Evolutionary conservation across 2,329 filamentous ascomycete genomes (phyloP).

Genomic region (Colletotrichum navitas): DNA sequence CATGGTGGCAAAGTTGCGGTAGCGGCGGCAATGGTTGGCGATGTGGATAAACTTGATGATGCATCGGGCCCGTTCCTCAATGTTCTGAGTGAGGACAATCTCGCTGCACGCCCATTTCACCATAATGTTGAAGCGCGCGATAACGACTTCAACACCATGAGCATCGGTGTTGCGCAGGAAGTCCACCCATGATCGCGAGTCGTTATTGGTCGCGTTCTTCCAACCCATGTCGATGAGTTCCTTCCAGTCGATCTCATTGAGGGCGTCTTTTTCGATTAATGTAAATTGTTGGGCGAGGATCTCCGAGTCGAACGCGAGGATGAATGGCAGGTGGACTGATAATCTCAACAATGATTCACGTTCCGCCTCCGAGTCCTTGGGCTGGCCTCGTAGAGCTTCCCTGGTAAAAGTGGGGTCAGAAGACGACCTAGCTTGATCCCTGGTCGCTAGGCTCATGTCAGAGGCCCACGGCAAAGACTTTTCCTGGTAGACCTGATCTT

Average conservation of each 20-base stretch:
- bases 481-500: slow-evolving; percentile 57
- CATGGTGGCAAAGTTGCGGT: slow-evolving; percentile 87
- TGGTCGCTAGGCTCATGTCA: slow-evolving; percentile 60
- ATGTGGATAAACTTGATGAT: slow-evolving; percentile 88
- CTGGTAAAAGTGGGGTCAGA: slow-evolving; percentile 51
- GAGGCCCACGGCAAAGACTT: slow-evolving; percentile 65
- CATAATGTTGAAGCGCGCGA: slow-evolving; percentile 88
- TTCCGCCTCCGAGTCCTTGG: slow-evolving; percentile 47
- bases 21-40: slow-evolving; percentile 78
- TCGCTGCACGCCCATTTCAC: slow-evolving; percentile 90
- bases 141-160: slow-evolving; percentile 83
- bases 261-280: slow-evolving; percentile 85
- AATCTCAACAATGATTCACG: slow-evolving; percentile 53
- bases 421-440: slow-evolving; percentile 51
- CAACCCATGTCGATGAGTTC: slow-evolving; percentile 87
- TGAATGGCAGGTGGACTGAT: slow-evolving; percentile 79
- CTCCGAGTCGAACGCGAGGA: slow-evolving; percentile 84
- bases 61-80: slow-evolving; percentile 80
- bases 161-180: slow-evolving; percentile 80
- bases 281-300: slow-evolving; percentile 86
- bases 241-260: slow-evolving; percentile 90
- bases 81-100: slow-evolving; percentile 77
- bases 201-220: slow-evolving; percentile 75
- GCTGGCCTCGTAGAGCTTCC: slow-evolving; percentile 54
- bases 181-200: slow-evolving; percentile 83